Base-by-base conservation (phyloP, 176 grass and related monocot species). In the Cenchrus purpureus region DNA sequence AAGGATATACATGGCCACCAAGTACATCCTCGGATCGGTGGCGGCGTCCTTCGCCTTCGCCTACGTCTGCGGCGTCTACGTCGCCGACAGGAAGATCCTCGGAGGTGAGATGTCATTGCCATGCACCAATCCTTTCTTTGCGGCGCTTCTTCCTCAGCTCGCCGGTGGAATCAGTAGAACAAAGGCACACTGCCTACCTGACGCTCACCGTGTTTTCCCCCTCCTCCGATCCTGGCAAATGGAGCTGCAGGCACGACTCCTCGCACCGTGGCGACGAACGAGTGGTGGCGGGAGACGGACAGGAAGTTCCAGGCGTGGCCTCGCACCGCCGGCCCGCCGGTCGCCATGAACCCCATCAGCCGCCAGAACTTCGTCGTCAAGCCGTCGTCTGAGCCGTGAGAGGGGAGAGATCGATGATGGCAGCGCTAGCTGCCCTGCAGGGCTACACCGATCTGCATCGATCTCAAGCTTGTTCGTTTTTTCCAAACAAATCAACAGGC, bases 321-420 rank as follows among this genome's bases (percentile, higher is more conserved):
- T 2, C 85, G 88, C 45, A 93, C 91, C 3, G 91, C 91, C 66
- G 91, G 91, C 51, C 85, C 91, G 48, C 85, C 88, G 20, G 88
- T 93, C 52, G 91, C 85, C 51, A 93, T 93, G 85, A 90, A 93
- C 81, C 91, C 88, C 15, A 85, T 93, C 57, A 85, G 91, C 32
- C 85, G 88, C 48, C 91, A 85, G 54, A 90, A 93, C 71, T 93
- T 93, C 57, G 74, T 93, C 64, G 45, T 46, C 45, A 93, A 88
- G 53, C 56, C 64, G 15, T 80, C 78, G 10, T 54, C 79, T 15
- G 19, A 81, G 22, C 29, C 61, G 29, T 79, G 25, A 25, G n/a
- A 40, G 37, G 10, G 37, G 12, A 60, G 8, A 10, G 11, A 51
- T 51, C 44, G 73, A 46, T 61, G 56, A 28, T 40, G 17, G 1